Evolutionary conservation across 495 filamentous ascomycete genomes (phyloP).

Genomic region (Cryomyces minteri): DNA sequence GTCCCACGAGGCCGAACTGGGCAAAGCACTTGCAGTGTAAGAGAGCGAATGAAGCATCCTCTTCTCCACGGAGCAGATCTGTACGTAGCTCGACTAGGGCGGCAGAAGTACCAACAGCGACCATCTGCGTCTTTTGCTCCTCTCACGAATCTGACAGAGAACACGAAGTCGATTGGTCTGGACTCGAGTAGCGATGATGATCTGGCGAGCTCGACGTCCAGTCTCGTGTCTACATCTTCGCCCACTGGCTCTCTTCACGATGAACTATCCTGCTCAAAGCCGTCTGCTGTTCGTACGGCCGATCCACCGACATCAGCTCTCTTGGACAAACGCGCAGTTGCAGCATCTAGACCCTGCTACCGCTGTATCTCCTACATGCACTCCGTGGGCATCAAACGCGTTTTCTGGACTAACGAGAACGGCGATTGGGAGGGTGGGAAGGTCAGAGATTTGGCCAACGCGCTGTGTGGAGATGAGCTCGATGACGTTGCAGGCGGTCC

Average conservation of each 20-base stretch:
- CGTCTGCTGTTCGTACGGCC: neutral
- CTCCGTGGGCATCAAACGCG: constrained; percentile 31
- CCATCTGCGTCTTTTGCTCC: neutral
- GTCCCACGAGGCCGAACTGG: constrained; percentile 10
- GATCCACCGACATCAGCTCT: constrained; percentile 1
- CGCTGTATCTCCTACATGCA: constrained; percentile 31
- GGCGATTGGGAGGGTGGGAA: constrained; percentile 32
- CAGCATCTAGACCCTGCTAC: constrained; percentile 29
- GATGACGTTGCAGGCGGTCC: neutral
- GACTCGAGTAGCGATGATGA: neutral
- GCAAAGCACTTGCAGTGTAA: constrained; percentile 5
- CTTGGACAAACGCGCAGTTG: constrained; percentile 7
- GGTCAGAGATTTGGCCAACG: constrained; percentile 28
- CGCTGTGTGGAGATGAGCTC: constrained; percentile 3
- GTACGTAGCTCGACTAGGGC: constrained; percentile 30
- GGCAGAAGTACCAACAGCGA: neutral
- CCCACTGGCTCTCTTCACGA: constrained; percentile 26
- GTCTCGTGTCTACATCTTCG: neutral
- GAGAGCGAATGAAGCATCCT: constrained; percentile 25
- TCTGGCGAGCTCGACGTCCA: neutral
- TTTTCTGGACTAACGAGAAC: constrained; percentile 30
- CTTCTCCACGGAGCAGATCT: constrained; percentile 32
- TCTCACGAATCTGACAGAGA: too few relatives aligned
- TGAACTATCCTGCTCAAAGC: constrained; percentile 15
- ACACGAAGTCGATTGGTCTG: neutral